phyloP scores from a whole-genome alignment of 371 early-diverging fungal species.

The Mucor indicus region DNA sequence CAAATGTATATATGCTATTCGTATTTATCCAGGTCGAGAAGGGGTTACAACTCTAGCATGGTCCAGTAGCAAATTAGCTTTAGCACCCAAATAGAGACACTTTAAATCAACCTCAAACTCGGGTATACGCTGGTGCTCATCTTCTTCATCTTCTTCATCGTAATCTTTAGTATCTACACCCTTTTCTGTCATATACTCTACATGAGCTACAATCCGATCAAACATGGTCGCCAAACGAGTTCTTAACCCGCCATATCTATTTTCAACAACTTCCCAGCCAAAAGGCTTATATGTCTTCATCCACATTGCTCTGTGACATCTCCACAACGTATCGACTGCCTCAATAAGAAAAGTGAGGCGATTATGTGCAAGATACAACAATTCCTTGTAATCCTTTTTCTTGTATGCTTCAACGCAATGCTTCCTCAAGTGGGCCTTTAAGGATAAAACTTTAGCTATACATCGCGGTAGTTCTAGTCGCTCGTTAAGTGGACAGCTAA shows the following conservation, averaged over 20 bases:
- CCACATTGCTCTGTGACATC: conserved; percentile 78
- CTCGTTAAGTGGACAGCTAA: conserved; percentile 62
- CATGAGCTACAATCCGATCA: conserved; percentile 66
- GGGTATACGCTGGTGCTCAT: conserved; percentile 51
- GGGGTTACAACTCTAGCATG: conserved; percentile 66
- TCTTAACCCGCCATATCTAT: conserved; percentile 78
- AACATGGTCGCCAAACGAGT: conserved; percentile 75
- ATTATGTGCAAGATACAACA: conserved; percentile 44
- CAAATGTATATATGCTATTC: no score
- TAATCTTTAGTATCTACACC: background rate
- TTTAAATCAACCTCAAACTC: conserved; percentile 65
- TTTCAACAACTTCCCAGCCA: conserved; percentile 83
- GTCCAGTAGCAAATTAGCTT: conserved; percentile 64
- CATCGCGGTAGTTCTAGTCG: conserved; percentile 68
- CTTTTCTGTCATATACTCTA: conserved; percentile 31
- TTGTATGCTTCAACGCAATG: conserved; percentile 65
- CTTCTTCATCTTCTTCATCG: conserved; percentile 21
- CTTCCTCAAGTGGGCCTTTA: conserved; percentile 70
- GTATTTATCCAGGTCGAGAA: conserved; percentile 50
- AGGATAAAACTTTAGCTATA: conserved; percentile 62
- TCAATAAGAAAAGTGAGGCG: conserved; percentile 55
- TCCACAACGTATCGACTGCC: conserved; percentile 72
- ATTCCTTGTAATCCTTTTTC: conserved; percentile 42
- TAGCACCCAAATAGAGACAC: conserved; percentile 59
- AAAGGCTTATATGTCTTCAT: conserved; percentile 76